Conservation (phyloP, 1,284 basidiomycete species). For the Neonothopanus nambi region DNA sequence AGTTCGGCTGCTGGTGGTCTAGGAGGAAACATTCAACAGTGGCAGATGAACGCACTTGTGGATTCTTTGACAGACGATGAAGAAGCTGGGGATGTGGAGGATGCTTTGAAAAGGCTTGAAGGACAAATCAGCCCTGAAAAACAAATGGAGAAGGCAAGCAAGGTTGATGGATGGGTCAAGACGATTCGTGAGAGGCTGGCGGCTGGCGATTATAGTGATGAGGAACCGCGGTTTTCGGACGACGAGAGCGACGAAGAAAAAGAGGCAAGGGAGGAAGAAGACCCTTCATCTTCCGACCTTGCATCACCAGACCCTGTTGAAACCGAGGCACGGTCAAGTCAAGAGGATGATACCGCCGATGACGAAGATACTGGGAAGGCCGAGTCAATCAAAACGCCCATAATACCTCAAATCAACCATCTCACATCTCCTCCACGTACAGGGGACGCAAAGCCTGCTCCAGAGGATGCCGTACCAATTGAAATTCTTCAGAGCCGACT, state of each 20-base stretch:
- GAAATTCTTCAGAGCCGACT: constrained; percentile 68
- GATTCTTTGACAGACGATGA: constrained; percentile 77
- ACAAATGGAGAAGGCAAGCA: constrained; percentile 67
- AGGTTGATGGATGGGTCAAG: constrained; percentile 82
- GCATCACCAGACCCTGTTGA: neutral
- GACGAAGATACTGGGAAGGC: constrained; percentile 14
- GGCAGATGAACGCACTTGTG: constrained; percentile 79
- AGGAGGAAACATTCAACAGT: constrained; percentile 65
- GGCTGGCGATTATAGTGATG: constrained; percentile 59
- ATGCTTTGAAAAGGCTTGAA: constrained; percentile 75
- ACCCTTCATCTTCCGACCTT: constrained; percentile 20
- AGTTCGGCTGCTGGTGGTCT: constrained; percentile 47
- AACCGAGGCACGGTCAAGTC: neutral
- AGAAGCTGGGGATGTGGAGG: constrained; percentile 76
- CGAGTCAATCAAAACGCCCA: constrained; percentile 28
- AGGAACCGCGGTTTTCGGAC: constrained; percentile 49
- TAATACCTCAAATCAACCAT: constrained; percentile 29
- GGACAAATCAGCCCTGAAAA: constrained; percentile 77
- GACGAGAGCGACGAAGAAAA: constrained; percentile 47
- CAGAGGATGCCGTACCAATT: constrained; percentile 62
- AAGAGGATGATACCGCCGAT: constrained; percentile 7
- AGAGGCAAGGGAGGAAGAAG: constrained; percentile 31
- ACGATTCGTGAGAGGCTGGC: constrained; percentile 66
- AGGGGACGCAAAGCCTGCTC: constrained; percentile 47
- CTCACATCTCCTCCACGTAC: constrained; percentile 33